phyloP scores from a whole-genome alignment of 179 eudicot genomes.

The Amaranthus tricolor region DNA sequence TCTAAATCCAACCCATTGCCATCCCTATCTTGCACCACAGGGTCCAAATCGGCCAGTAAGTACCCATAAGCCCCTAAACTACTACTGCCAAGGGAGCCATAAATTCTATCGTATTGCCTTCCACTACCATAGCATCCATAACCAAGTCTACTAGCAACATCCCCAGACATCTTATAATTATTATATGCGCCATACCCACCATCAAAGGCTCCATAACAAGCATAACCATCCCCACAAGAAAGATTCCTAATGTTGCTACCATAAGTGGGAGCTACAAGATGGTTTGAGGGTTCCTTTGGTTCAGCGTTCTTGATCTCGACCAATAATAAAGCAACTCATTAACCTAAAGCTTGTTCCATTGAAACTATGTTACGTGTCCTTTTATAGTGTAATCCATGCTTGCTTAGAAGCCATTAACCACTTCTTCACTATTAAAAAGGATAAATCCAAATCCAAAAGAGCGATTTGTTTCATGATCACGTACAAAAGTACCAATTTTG shows the following conservation, averaged over 20 bases:
- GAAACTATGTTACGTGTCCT: conserved; percentile 35
- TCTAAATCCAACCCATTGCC: too few species aligned
- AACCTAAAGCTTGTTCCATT: conserved; percentile 42
- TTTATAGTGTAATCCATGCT: conserved; percentile 22
- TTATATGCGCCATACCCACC: conserved; percentile 63
- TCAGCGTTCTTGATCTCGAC: conserved; percentile 99
- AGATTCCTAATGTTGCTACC: conserved; percentile 80
- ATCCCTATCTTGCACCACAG: too few species aligned
- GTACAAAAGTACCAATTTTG: too few species aligned
- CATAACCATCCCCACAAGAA: conserved; percentile 52
- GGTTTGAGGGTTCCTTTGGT: conserved; percentile 96
- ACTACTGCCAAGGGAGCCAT: conserved; percentile 13
- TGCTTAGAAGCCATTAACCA: conserved; percentile 45
- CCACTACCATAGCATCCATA: conserved; percentile 60
- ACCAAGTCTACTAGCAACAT: conserved; percentile 62
- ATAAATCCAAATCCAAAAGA: conserved; percentile 92
- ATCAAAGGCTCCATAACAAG: conserved; percentile 53
- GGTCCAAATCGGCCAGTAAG: conserved; percentile 19
- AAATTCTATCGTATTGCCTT: conserved; percentile 19
- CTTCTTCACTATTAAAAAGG: conserved; percentile 73
- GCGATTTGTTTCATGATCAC: conserved; percentile 78
- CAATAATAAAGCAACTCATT: conserved; percentile 70
- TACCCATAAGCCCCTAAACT: conserved; percentile 22
- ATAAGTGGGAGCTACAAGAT: conserved; percentile 62
- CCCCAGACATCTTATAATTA: conserved; percentile 63